Evolutionary conservation across 78 protist genomes (phyloP).

Genomic region (Dictyostelium discoideum): DNA sequence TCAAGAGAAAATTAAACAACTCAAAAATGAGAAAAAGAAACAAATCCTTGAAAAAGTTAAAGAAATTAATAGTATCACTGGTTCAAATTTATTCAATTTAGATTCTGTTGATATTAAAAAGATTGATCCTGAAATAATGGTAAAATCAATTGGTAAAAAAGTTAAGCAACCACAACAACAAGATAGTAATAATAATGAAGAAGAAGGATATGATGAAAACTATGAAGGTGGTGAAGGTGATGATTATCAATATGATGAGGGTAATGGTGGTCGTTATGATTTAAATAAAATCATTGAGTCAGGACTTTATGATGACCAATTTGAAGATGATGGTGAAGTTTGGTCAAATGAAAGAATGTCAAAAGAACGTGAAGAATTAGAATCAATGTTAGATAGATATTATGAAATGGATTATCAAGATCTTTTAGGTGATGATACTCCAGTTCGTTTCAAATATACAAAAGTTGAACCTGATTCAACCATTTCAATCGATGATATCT

Average conservation of each 20-base stretch:
- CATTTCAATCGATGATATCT: conserved; percentile 52
- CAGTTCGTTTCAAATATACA: conserved; percentile 64
- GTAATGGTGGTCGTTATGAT: not conserved
- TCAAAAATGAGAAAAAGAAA: conserved; percentile 67
- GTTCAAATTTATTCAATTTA: conserved; percentile 36
- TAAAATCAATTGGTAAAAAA: conserved; percentile 19
- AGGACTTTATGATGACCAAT: conserved; percentile 38
- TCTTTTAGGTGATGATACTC: conserved; percentile 71
- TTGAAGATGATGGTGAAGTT: conserved; percentile 47
- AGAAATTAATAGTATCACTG: conserved; percentile 69
- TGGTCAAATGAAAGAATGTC: conserved; percentile 49
- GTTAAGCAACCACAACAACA: not conserved
- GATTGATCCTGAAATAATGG: conserved; percentile 45
- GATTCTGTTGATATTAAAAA: conserved; percentile 36
- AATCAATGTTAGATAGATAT: conserved; percentile 69
- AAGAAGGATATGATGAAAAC: not conserved
- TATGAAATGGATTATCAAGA: conserved; percentile 83
- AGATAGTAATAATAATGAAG: not conserved
- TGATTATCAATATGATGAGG: not conserved
- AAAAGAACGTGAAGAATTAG: conserved; percentile 53
- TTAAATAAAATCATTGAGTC: not conserved
- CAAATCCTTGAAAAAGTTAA: conserved; percentile 75
- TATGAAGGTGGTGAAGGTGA: not conserved
- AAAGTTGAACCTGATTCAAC: conserved; percentile 32
- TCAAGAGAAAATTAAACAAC: conserved; percentile 55